Evolutionary conservation across 208 protist genomes (phyloP), one percentile per base, ranked within the genome.

Genomic region (Kentomonas sorsogonicus): DNA sequence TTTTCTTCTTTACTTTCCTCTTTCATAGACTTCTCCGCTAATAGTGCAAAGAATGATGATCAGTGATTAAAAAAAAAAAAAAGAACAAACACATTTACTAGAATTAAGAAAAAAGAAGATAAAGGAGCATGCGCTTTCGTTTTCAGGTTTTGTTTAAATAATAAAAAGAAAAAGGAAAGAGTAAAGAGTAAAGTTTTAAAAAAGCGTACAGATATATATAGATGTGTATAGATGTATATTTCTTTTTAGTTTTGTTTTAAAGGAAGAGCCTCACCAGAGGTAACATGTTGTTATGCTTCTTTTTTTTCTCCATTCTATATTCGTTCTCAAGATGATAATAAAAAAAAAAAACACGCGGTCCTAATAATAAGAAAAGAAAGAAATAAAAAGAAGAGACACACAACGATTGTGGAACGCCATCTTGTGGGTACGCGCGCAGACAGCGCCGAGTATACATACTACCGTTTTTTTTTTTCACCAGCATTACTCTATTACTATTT

Each of bases 311-410:
- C 4, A 16, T 22, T 25, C 5, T 20, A 45, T 4, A 16, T 16
- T 20, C 5, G n/a, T 45, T 16, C 9, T 20, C 11, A 16, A 20
- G 9, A 45, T 16, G 5, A 31, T 11, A 33, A 30, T 3, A 52
- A 52, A 29, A 52, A 56, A 53, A 57, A 64, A 45, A 2, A 47
- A 56, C 11, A 44, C 10, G 38, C 10, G 16, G 26, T 38, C n/a
- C 33, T 45, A 6, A 25, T n/a, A 40, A 25, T 22, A 5, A 16
- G n/a, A 22, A 0, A 48, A 51, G 25, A 52, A 2, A 53, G 11
- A 44, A 9, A 55, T 30, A 55, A 29, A 52, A 44, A 48, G 22
- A 55, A 31, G 18, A 55, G 34, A 46, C 20, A 36, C 0, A 27
- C 9, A 47, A 47, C 6, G 9, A 26, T 47, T 18, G 9, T 47